A percentile compares a stretch with the other conserved stretches of the same genome.
These are phyloP conservation scores for Flagelloscypha sp. DNA, from an alignment of 768 basidiomycete species.

Conservation along the genomic window DNA sequence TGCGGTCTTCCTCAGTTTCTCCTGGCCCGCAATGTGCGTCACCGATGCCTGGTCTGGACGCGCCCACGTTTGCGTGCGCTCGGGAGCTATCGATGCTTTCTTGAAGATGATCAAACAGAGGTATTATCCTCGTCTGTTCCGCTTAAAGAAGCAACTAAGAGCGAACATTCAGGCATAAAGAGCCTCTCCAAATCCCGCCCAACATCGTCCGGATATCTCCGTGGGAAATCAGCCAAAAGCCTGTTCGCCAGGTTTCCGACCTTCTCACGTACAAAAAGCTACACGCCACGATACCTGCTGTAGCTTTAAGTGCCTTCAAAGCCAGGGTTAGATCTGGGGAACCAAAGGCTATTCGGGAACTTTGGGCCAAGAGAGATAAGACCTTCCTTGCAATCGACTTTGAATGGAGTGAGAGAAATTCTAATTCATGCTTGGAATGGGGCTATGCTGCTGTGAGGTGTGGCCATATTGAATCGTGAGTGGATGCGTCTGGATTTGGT, in stretches of 20 bases:
- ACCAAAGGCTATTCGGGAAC: conserved; percentile 48
- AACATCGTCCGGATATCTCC: conserved; percentile 64
- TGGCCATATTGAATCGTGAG: conserved; percentile 62
- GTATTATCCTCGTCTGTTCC: conserved; percentile 28
- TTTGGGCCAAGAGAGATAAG: conserved; percentile 66
- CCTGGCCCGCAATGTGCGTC: conserved; percentile 75
- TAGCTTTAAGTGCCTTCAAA: conserved; percentile 56
- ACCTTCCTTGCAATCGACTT: conserved; percentile 72
- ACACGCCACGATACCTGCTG: conserved; percentile 62
- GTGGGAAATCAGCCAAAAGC: conserved; percentile 61
- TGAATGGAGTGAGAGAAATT: conserved; percentile 67
- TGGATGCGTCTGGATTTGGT: conserved; percentile 7
- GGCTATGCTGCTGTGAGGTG: conserved; percentile 77
- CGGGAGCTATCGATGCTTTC: conserved; percentile 64
- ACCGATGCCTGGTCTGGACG: conserved; percentile 65
- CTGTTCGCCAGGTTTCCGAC: conserved; percentile 63
- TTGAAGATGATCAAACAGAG: conserved; percentile 82
- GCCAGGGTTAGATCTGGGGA: conserved; percentile 59
- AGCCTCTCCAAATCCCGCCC: conserved; percentile 62
- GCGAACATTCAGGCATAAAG: conserved; percentile 50
- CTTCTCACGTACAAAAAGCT: conserved; percentile 62
- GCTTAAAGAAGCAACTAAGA: background rate
- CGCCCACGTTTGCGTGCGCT: conserved; percentile 74
- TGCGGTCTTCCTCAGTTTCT: conserved; percentile 71
- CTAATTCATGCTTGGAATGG: conserved; percentile 65